phyloP scores from a whole-genome alignment of 306 rosid species.

The Mimosa bimucronata region DNA sequence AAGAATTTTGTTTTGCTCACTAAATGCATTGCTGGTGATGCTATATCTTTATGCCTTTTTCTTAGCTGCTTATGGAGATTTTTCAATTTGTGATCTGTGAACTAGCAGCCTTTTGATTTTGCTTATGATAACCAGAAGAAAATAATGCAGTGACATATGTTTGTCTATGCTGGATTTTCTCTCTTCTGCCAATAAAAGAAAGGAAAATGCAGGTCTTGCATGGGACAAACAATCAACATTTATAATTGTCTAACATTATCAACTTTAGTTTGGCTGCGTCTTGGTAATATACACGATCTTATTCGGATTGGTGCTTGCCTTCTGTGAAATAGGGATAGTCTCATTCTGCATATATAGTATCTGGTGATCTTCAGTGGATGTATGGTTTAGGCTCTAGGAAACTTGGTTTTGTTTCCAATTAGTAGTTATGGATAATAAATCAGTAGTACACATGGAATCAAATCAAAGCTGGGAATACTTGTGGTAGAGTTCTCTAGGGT shows the following conservation, averaged over 20 bases:
- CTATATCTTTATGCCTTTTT: constrained; percentile 30
- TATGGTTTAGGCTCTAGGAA: constrained; percentile 24
- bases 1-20: constrained; percentile 44
- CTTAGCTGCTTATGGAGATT: constrained; percentile 29
- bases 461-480: constrained; percentile 17
- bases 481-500: constrained; percentile 26
- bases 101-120: constrained; percentile 5
- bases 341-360: constrained; percentile 22
- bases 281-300: background rate
- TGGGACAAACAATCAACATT: constrained; percentile 6
- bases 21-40: constrained; percentile 12
- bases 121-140: constrained; percentile 18
- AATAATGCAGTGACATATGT: constrained; percentile 18
- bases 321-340: constrained; percentile 20
- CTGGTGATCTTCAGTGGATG: constrained; percentile 2
- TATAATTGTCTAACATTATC: constrained; percentile 11
- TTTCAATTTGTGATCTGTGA: constrained; percentile 33
- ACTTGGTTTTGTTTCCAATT: constrained; percentile 21
- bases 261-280: background rate
- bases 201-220: constrained; percentile 17
- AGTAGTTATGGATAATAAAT: constrained; percentile 21
- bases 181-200: constrained; percentile 10
- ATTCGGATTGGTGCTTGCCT: constrained; percentile 11
- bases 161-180: constrained; percentile 13
- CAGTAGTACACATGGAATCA: constrained; percentile 16